Conservation (phyloP, 2,329 filamentous ascomycete species). For the Aurifilum marmelostoma region DNA sequence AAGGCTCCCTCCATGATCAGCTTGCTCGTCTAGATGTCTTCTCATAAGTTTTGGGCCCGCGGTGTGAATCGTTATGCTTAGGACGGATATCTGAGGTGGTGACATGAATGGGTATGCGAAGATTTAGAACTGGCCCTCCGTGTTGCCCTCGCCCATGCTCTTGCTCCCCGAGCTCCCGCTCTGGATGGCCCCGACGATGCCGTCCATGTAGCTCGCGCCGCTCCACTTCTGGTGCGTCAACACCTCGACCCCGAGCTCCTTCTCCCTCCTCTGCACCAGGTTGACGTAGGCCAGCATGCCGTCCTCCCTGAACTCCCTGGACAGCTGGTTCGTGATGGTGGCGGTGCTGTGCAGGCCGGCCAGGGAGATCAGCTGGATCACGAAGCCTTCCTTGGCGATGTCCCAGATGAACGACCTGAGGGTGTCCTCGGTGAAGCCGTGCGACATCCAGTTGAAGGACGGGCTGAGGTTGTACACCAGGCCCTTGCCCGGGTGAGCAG, state of each 20-base stretch:
- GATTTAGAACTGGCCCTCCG: slow-evolving; percentile 68
- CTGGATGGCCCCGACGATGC: slow-evolving; percentile 86
- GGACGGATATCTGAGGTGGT: background rate
- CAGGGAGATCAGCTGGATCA: slow-evolving; percentile 68
- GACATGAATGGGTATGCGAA: background rate
- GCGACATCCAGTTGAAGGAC: slow-evolving; percentile 98
- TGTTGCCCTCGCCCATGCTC: slow-evolving; percentile 96
- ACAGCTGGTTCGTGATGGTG: slow-evolving; percentile 71
- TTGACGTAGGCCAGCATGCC: slow-evolving; percentile 99
- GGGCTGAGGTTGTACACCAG: slow-evolving; percentile 96
- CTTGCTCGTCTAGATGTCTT: background rate
- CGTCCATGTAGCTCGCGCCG: slow-evolving; percentile 75
- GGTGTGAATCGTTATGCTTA: background rate
- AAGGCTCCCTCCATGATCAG: background rate
- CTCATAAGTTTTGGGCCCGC: background rate
- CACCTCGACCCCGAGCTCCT: slow-evolving; percentile 90
- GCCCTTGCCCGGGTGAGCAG: slow-evolving; percentile 74
- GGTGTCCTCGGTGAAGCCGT: slow-evolving; percentile 83
- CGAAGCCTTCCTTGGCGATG: slow-evolving; percentile 83
- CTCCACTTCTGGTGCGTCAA: slow-evolving; percentile 91
- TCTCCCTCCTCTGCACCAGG: slow-evolving; percentile 84
- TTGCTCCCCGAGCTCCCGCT: slow-evolving; percentile 86
- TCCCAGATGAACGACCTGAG: slow-evolving; percentile 96
- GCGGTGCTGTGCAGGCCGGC: slow-evolving; percentile 70
- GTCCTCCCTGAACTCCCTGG: slow-evolving; percentile 80